phyloP scores from a whole-genome alignment of 805 yeast species.

The Cyberlindnera meyerae region DNA sequence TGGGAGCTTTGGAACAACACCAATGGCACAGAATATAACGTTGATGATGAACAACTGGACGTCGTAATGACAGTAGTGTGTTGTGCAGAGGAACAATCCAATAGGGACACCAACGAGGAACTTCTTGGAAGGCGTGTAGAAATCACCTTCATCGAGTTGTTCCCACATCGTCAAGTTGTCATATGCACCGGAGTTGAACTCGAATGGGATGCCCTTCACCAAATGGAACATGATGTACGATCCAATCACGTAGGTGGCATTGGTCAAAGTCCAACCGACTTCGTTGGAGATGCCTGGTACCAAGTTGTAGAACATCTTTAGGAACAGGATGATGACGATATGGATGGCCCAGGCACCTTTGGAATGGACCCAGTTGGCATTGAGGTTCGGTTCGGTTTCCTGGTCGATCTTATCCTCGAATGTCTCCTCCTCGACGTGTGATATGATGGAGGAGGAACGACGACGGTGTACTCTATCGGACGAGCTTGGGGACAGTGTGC shows the following conservation, averaged over 20 bases:
- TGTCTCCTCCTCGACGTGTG: conserved; percentile 90
- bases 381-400: conserved; percentile 79
- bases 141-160: conserved; percentile 91
- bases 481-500: conserved; percentile 18
- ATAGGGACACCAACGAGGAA: conserved; percentile 92
- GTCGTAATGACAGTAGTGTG: conserved; percentile 88
- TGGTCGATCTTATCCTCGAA: conserved; percentile 91
- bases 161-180: conserved; percentile 99
- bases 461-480: conserved; percentile 38
- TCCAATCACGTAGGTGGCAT: conserved; percentile 84
- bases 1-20: conserved; percentile 90
- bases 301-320: conserved; percentile 73
- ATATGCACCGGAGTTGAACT: conserved; percentile 93
- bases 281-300: conserved; percentile 78
- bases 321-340: conserved; percentile 68
- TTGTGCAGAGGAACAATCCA: conserved; percentile 73
- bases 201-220: conserved; percentile 96
- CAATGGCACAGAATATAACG: conserved; percentile 68
- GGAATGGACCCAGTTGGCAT: conserved; percentile 93
- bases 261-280: conserved; percentile 91
- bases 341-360: conserved; percentile 97
- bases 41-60: conserved; percentile 73
- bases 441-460: conserved; percentile 83
- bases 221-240: conserved; percentile 95
- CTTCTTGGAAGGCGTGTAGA: conserved; percentile 94